phyloP scores from a whole-genome alignment of 441 rosid genomes.

The Eruca vesicaria region DNA sequence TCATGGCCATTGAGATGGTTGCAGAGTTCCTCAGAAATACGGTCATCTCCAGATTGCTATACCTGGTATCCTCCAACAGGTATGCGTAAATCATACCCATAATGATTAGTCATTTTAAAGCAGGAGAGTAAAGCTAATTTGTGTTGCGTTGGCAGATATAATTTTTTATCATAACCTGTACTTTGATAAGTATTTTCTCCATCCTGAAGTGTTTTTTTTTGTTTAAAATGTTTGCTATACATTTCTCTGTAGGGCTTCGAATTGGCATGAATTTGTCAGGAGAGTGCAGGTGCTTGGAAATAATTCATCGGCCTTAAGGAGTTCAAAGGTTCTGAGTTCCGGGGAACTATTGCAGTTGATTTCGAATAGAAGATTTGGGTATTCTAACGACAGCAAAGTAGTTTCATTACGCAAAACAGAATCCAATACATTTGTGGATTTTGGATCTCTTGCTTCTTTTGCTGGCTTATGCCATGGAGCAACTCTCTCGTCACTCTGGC shows the following conservation, averaged over 20 bases:
- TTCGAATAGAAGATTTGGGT: slow-evolving; percentile 40
- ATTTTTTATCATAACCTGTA: slow-evolving; percentile 16
- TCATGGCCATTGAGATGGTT: slow-evolving; percentile 58
- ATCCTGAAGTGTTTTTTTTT: background rate
- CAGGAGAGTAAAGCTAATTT: background rate
- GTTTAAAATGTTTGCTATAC: background rate
- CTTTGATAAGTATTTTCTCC: background rate
- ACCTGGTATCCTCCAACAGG: slow-evolving; percentile 57
- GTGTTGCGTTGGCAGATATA: slow-evolving; percentile 3
- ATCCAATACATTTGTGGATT: slow-evolving; percentile 50
- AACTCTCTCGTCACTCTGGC: slow-evolving; percentile 69
- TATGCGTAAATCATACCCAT: slow-evolving; percentile 31
- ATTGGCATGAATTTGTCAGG: slow-evolving; percentile 56
- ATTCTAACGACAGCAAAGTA: slow-evolving; percentile 46
- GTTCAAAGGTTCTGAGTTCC: slow-evolving; percentile 41
- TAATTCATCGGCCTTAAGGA: slow-evolving; percentile 47
- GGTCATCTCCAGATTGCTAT: slow-evolving; percentile 57
- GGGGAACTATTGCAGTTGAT: slow-evolving; percentile 49
- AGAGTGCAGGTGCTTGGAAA: slow-evolving; percentile 51
- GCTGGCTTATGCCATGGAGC: slow-evolving; percentile 58
- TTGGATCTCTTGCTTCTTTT: slow-evolving; percentile 54
- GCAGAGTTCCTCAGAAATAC: slow-evolving; percentile 53
- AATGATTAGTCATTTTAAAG: background rate
- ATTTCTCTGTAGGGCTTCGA: slow-evolving; percentile 43
- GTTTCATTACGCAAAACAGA: slow-evolving; percentile 45